Conservation (phyloP, 176 grass and related monocot genomes). For the Elaeis guineensis region DNA sequence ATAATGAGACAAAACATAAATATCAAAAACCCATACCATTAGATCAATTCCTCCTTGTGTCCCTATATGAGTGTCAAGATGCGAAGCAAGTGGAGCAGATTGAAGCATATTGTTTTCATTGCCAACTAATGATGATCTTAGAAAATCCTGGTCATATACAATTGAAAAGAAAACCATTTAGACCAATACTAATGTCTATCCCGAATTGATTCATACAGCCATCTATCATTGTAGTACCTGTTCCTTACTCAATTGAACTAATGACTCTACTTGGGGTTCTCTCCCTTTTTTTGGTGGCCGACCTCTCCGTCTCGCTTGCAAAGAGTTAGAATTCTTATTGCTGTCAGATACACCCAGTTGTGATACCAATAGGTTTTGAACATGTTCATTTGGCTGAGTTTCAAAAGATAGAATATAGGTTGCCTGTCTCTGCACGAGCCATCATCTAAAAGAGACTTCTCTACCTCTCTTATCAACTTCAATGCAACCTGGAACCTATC, state of each 20-base stretch:
- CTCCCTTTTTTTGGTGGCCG: constrained; percentile 52
- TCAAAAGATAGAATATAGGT: constrained; percentile 68
- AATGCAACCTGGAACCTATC: constrained; percentile 75
- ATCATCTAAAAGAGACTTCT: constrained; percentile 65
- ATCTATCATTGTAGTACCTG: constrained; percentile 26
- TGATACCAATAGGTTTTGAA: constrained; percentile 35
- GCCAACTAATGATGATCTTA: constrained; percentile 54
- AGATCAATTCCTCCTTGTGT: constrained; percentile 56
- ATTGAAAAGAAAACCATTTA: constrained; percentile 10
- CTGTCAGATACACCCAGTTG: constrained; percentile 34
- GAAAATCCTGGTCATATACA: constrained; percentile 48
- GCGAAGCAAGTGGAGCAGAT: constrained; percentile 30
- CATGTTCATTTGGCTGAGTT: constrained; percentile 57
- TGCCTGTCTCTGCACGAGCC: constrained; percentile 48
- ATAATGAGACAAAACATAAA: constrained; percentile 2
- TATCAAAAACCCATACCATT: constrained; percentile 52
- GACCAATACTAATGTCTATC: constrained; percentile 4
- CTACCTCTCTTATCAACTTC: constrained; percentile 71
- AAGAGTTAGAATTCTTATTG: constrained; percentile 43
- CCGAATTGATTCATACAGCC: not conserved
- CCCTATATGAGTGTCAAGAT: constrained; percentile 54
- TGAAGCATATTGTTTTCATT: constrained; percentile 47
- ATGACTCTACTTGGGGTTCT: constrained; percentile 39
- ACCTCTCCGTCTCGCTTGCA: constrained; percentile 50
- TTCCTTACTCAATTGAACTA: constrained; percentile 56